Evolutionary conservation across 345 rosid species (phyloP).

Genomic region (Corchorus olitorius): DNA sequence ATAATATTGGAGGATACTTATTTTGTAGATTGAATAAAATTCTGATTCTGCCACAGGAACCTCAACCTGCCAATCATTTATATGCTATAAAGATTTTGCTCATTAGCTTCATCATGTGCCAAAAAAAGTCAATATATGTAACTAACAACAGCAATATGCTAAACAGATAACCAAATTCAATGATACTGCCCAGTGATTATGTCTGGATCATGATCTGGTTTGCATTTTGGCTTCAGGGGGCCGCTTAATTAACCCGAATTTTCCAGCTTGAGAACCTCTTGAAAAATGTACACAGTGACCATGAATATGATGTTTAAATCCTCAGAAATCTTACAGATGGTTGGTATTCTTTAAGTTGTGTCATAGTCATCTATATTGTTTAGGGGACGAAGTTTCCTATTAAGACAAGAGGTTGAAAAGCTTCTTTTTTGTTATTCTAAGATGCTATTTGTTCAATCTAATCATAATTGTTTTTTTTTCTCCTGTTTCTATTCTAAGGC

Average conservation of each 20-base stretch:
- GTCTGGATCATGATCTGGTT: not conserved
- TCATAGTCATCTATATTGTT: not conserved
- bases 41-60: slow-evolving; percentile 10
- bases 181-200: not conserved
- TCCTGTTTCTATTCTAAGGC: not conserved
- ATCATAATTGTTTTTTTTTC: not conserved
- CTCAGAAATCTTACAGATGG: not conserved
- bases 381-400: not conserved
- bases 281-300: not conserved
- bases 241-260: not conserved
- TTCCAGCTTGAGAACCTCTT: not conserved
- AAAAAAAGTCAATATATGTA: too few relatives aligned
- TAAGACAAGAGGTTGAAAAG: not conserved
- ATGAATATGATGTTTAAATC: not conserved
- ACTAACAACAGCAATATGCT: not conserved
- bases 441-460: not conserved
- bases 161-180: not conserved
- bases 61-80: not conserved
- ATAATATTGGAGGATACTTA: not conserved
- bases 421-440: not conserved
- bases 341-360: too few relatives aligned
- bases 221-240: not conserved
- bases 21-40: not conserved
- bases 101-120: not conserved
- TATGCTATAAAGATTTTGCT: slow-evolving; percentile 8